Evolutionary conservation across 2,329 filamentous ascomycete genomes (phyloP).

Genomic region (Penicillium corylophilum): DNA sequence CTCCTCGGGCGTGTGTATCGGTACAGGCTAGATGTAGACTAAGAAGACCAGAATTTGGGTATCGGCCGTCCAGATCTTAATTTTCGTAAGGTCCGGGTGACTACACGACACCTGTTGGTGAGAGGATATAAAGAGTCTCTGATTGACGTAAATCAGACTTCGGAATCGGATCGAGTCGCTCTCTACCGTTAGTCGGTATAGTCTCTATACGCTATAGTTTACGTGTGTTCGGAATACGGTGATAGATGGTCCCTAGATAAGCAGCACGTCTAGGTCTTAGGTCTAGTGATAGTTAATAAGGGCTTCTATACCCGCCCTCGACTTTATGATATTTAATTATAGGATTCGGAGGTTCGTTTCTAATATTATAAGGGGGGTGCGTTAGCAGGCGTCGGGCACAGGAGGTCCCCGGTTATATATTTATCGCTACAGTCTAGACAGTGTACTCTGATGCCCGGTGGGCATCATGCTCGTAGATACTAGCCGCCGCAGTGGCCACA

Average conservation of each 20-base stretch:
- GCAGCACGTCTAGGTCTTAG: slow-evolving; percentile 24
- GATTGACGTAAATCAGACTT: slow-evolving; percentile 28
- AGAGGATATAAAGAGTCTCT: slow-evolving; percentile 22
- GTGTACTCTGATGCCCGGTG: slow-evolving; percentile 14
- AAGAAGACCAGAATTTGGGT: slow-evolving; percentile 18
- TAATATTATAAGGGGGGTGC: slow-evolving; percentile 16
- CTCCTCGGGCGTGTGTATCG: background rate
- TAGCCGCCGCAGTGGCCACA: slow-evolving; percentile 22
- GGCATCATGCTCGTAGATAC: slow-evolving; percentile 20
- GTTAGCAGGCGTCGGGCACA: slow-evolving; percentile 8
- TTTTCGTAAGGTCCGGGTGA: slow-evolving; percentile 22
- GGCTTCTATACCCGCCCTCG: slow-evolving; percentile 23
- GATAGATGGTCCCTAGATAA: slow-evolving; percentile 19
- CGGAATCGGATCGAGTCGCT: slow-evolving; percentile 11
- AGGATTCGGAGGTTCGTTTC: slow-evolving; percentile 20
- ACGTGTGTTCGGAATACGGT: slow-evolving; percentile 20
- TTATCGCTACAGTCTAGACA: slow-evolving; percentile 20
- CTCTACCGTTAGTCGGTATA: slow-evolving; percentile 22
- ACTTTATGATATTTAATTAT: slow-evolving; percentile 27
- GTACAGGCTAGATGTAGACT: slow-evolving; percentile 12
- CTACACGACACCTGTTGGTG: slow-evolving; percentile 24
- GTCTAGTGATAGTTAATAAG: slow-evolving; percentile 28
- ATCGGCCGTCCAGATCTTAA: slow-evolving; percentile 22
- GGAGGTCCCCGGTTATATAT: slow-evolving; percentile 19
- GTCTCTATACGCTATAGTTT: slow-evolving; percentile 25